Evolutionary conservation across 2,329 filamentous ascomycete genomes (phyloP), one percentile per base, ranked within the genome.

Genomic region (Onygenales sp.): DNA sequence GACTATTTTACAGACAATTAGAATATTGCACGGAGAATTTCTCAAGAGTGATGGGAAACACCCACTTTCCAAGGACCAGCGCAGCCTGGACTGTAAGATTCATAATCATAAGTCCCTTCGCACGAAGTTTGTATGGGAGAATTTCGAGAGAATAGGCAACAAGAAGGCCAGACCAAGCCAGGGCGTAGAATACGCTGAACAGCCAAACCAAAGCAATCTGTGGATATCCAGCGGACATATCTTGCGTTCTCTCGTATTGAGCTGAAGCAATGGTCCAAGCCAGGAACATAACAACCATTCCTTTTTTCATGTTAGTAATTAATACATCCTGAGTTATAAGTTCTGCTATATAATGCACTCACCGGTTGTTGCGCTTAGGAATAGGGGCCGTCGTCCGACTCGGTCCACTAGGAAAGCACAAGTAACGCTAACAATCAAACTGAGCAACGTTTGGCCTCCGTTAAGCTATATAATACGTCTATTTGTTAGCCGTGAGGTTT

Each of bases 401-500:
- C 69, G 70, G 66, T 83, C 79, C 57, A 81, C 74, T 4, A 80
- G 69, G 60, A 80, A 67, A 43, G 79, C 81, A 17, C 77, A 80
- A 8, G 69, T 66, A 36, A 84, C 72, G 43, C 80, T 80, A 43
- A 83, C 73, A 51, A 79, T 70, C 10, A 86, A 68, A 62, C 82
- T 70, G 72, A 84, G 74, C 39, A 82, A 77, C 7, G 76, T 83
- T 65, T 82, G 79, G 58, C 82, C 78, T 56, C 74, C 72, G 54
- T 78, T 80, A 52, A 77, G 63, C 60, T 73, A 64, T 39, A 63
- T 60, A 57, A 65, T 58, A 50, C 60, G 59, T 27, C 3, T 27
- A 27, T 4, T 4, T 27, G 33, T 65, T 63, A 13, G 48, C 39
- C 34, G 14, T 34, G 45, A 32, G 9, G 36, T 39, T n/a, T 10